Base-by-base conservation (phyloP, 2,329 filamentous ascomycete species). In the Hawksworthiomyces lignivorus region DNA sequence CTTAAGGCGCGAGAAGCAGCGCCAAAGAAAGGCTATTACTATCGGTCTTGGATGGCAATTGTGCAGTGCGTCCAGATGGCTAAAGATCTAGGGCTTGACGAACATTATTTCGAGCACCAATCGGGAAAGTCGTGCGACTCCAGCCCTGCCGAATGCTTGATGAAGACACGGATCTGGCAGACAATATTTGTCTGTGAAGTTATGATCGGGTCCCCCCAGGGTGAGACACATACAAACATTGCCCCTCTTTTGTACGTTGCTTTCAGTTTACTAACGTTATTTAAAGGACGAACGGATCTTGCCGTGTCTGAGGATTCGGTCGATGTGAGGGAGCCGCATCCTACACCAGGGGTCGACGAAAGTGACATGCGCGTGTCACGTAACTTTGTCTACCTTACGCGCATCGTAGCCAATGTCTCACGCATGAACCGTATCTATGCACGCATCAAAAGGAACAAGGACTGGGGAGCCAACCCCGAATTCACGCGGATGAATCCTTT, bases 11-110 rank as follows among this genome's bases (percentile, higher is more conserved):
- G 88, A 49, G 90, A 97, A 61, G 84, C 86, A n/a, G 80, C 84
- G 8, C 89, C 90, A 0, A 94, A 94, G 57, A 80, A 87, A 46
- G 92, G 92, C 1, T 97, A 97, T 58, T 97, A 92, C 61, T 97
- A 92, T 63, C 82, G 90, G 28, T 97, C 92, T 0, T 97, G 92
- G 90, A 94, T 96, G 79, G 87, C 85, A 5, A 80, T 94, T 17
- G 90, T 95, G 40, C 87, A 89, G 47, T 87, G 90, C 49, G 83
- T 94, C 7, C 83, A 88, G 35, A 95, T 97, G 87, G 87, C 80
- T 20, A 92, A 94, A 55, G 90, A 96, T 57, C 69, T 97, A 24
- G 87, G 88, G 17, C 68, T 97, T 6, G 82, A 96, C 56, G 87
- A 95, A 50, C 90, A 97, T 62, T 80, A 80, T 48, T 80, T 84